Evolutionary conservation across 768 basidiomycete species (phyloP).

Genomic region (Tephrocybe sp.): DNA sequence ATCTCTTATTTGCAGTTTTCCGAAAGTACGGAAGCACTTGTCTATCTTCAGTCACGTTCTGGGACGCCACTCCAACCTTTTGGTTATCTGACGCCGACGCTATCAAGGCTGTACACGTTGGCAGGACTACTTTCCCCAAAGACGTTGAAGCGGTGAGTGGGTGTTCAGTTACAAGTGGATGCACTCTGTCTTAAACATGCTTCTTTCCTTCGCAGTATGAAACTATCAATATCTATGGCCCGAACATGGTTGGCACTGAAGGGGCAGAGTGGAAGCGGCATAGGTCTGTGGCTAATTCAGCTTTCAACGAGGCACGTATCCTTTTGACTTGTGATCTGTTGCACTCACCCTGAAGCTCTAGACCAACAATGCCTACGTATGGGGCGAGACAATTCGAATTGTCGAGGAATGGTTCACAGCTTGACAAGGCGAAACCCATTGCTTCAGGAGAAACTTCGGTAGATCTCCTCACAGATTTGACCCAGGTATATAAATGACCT

Average conservation of each 20-base stretch:
- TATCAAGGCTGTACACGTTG: conserved; percentile 32
- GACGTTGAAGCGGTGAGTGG: conserved; percentile 33
- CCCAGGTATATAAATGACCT: conserved; percentile 25
- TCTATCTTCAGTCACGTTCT: conserved; percentile 34
- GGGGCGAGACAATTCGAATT: conserved; percentile 42
- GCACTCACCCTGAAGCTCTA: conserved; percentile 21
- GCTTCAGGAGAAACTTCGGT: conserved; percentile 7
- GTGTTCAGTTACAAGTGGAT: not conserved
- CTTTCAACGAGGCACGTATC: conserved; percentile 45
- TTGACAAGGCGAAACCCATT: conserved; percentile 22
- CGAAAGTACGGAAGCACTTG: conserved; percentile 37
- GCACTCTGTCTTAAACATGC: not conserved
- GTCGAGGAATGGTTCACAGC: conserved; percentile 40
- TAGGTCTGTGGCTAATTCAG: conserved; percentile 42
- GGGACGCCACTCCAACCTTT: conserved; percentile 28
- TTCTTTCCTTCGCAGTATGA: conserved; percentile 35
- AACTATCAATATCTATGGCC: conserved; percentile 44
- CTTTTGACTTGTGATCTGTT: too few relatives aligned
- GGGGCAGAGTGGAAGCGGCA: conserved; percentile 50
- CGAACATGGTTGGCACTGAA: conserved; percentile 41
- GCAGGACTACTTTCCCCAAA: conserved; percentile 38
- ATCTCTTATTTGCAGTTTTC: conserved; percentile 34
- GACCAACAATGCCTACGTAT: conserved; percentile 49
- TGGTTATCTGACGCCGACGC: conserved; percentile 48
- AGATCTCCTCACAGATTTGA: conserved; percentile 24